A percentile compares a stretch with the other conserved stretches of the same genome.
Conservation (phyloP, 2,329 filamentous ascomycete genomes). For the Colletotrichum sp. region DNA sequence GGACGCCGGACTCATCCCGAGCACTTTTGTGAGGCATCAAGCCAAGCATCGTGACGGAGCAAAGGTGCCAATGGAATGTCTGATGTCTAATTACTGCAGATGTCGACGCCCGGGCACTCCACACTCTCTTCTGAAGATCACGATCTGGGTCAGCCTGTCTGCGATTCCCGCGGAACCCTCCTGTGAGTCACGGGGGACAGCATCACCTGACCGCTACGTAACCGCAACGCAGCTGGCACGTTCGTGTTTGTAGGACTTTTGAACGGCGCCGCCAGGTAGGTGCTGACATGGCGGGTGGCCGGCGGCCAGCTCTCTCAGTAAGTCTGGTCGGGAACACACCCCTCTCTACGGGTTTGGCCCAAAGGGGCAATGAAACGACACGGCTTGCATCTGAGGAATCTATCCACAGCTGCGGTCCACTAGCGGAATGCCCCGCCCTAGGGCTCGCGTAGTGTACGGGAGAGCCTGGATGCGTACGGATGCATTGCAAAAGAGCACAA, state of each 20-base stretch:
- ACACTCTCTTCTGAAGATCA: background rate
- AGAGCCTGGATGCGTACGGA: background rate
- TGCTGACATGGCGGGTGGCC: conserved; percentile 16
- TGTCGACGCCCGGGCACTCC: background rate
- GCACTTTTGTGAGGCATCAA: background rate
- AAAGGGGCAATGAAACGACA: conserved; percentile 18
- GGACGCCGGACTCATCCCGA: background rate
- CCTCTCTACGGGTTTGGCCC: background rate
- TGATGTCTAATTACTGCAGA: conserved; percentile 8
- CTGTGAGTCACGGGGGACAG: background rate
- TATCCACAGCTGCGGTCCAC: conserved; percentile 3
- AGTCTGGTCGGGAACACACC: background rate
- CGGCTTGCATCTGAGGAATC: conserved; percentile 4
- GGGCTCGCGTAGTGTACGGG: background rate
- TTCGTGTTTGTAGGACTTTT: background rate
- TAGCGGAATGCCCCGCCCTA: conserved; percentile 3
- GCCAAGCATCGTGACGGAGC: conserved; percentile 13
- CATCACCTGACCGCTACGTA: conserved; percentile 8
- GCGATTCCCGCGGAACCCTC: background rate
- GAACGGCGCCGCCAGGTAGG: background rate
- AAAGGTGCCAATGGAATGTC: conserved; percentile 5
- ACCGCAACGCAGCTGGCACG: background rate
- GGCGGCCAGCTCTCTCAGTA: conserved; percentile 7
- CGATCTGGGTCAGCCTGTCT: background rate
- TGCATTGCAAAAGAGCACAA: background rate